These are phyloP conservation scores for Maudiozyma saulgeensis DNA, from an alignment of 805 yeast genomes.

Conservation along the genomic window DNA sequence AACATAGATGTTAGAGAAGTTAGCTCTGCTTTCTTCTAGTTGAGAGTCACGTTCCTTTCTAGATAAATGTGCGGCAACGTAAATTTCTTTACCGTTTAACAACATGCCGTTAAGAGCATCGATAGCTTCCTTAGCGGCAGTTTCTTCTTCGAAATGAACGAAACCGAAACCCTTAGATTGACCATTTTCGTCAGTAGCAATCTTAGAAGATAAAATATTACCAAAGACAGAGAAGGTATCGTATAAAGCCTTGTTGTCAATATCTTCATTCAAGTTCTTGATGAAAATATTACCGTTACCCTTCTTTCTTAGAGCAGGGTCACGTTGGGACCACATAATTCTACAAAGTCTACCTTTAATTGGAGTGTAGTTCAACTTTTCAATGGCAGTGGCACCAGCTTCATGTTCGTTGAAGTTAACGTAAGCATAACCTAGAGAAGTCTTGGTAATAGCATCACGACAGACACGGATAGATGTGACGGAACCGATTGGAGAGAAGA, in stretches of 20 bases:
- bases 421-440: conserved; percentile 96
- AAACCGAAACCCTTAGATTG: conserved; percentile 93
- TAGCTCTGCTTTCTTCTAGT: conserved; percentile 80
- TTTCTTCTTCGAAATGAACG: conserved; percentile 90
- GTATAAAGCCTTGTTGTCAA: conserved; percentile 96
- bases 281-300: conserved; percentile 96
- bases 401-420: conserved; percentile 85
- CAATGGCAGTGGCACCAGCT: conserved; percentile 91
- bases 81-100: conserved; percentile 91
- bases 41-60: conserved; percentile 91
- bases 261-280: conserved; percentile 96
- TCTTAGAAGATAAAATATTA: conserved; percentile 90
- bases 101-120: conserved; percentile 97
- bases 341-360: conserved; percentile 96
- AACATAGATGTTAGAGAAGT: conserved; percentile 91
- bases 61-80: conserved; percentile 87
- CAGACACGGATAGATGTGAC: conserved; percentile 97
- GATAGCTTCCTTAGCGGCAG: conserved; percentile 89
- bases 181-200: conserved; percentile 89
- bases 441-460: conserved; percentile 95
- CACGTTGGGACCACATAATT: conserved; percentile 99
- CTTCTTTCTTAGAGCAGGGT: conserved; percentile 86
- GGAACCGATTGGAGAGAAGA: conserved; percentile 89
- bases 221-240: conserved; percentile 98
- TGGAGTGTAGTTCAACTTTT: conserved; percentile 86